Conservation (phyloP, 179 eudicot genomes). For the Beta lomatogona region DNA sequence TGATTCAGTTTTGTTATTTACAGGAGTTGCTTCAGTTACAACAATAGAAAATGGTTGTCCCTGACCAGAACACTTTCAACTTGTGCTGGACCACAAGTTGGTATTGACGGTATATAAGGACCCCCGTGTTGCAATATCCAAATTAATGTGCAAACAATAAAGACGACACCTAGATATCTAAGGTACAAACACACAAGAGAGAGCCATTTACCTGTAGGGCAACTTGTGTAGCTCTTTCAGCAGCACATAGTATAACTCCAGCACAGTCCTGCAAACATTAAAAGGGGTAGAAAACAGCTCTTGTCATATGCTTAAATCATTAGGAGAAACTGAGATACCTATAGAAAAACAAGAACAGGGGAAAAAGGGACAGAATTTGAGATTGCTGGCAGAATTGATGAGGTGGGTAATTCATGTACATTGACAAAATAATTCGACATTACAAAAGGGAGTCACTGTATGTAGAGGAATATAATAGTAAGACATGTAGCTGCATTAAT, state of each 20-base stretch:
- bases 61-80: too few relatives aligned
- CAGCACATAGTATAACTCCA: constrained; percentile 88
- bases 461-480: background rate
- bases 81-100: too few relatives aligned
- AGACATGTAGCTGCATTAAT: background rate
- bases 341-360: background rate
- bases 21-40: too few relatives aligned
- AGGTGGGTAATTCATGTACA: background rate
- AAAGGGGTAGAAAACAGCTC: background rate
- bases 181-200: background rate
- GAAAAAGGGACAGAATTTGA: background rate
- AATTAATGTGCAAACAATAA: background rate
- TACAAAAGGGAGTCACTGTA: background rate
- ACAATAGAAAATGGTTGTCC: too few relatives aligned
- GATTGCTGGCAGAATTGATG: background rate
- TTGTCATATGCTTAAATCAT: background rate
- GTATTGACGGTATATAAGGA: too few relatives aligned
- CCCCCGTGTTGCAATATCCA: too few relatives aligned
- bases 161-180: background rate
- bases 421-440: background rate
- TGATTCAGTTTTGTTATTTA: too few relatives aligned
- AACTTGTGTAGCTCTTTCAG: constrained; percentile 98
- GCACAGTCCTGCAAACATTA: constrained; percentile 76
- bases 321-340: background rate
- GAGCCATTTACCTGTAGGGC: constrained; percentile 74